Evolutionary conservation across 768 basidiomycete genomes (phyloP).

Genomic region (Pisolithus orientalis): DNA sequence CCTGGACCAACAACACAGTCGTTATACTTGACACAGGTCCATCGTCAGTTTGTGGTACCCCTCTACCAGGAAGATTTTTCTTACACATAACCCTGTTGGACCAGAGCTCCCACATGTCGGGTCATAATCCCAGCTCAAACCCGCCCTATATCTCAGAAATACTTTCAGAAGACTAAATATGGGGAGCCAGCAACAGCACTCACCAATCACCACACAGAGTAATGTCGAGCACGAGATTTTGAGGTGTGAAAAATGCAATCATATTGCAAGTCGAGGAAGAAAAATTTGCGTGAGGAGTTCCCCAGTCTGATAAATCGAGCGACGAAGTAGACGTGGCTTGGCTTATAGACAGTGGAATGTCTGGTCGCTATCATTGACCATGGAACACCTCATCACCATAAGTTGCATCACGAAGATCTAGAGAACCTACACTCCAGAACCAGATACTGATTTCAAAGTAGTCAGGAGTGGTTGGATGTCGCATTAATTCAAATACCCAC

Average conservation of each 20-base stretch:
- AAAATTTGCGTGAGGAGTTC: constrained; percentile 39
- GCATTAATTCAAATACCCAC: constrained; percentile 23
- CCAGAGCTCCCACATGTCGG: constrained; percentile 35
- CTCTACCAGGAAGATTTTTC: constrained; percentile 7
- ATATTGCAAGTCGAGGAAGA: constrained; percentile 40
- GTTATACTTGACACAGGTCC: constrained; percentile 32
- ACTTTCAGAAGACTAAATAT: background rate
- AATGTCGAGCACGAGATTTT: constrained; percentile 50
- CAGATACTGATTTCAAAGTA: constrained; percentile 31
- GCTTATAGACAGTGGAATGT: constrained; percentile 32
- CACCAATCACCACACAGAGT: constrained; percentile 48
- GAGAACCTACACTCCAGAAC: constrained; percentile 39
- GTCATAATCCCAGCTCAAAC: constrained; percentile 36
- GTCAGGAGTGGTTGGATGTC: background rate
- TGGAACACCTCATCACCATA: no score
- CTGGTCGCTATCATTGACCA: constrained; percentile 23
- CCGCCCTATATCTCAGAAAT: constrained; percentile 36
- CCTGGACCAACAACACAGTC: constrained; percentile 52
- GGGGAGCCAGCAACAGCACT: constrained; percentile 5
- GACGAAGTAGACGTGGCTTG: constrained; percentile 25
- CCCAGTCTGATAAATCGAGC: constrained; percentile 37
- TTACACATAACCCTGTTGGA: constrained; percentile 37
- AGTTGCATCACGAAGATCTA: background rate
- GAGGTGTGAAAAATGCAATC: constrained; percentile 37
- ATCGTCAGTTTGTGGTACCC: background rate